Percentiles rank a stretch among this genome's conserved stretches.
These are phyloP conservation scores for Fraxinus albicans DNA, from an alignment of 305 asterid genomes.

Conservation along the genomic window DNA sequence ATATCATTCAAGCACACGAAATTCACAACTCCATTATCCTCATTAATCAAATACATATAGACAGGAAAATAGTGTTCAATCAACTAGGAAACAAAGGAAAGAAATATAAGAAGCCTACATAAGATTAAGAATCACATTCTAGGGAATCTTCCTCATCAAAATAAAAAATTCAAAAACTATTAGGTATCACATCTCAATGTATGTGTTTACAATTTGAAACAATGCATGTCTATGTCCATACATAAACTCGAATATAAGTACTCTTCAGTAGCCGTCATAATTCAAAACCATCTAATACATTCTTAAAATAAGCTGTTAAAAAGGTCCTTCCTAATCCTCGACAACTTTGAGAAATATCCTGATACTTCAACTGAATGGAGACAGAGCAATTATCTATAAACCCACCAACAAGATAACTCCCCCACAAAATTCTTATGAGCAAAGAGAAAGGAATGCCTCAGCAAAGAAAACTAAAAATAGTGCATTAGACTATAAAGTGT, in stretches of 20 bases:
- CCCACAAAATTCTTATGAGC: background rate
- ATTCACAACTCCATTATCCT: conserved; percentile 9
- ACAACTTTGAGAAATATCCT: background rate
- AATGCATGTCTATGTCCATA: background rate
- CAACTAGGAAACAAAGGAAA: background rate
- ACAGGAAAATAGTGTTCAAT: background rate
- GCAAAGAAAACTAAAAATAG: background rate
- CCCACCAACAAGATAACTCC: conserved; percentile 9
- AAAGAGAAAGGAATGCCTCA: background rate
- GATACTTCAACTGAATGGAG: background rate
- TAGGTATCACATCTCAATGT: background rate
- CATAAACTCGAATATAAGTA: background rate
- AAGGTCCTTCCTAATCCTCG: background rate
- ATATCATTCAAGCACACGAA: background rate
- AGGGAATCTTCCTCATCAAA: background rate
- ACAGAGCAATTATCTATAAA: background rate
- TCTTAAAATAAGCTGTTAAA: background rate
- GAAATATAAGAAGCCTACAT: background rate
- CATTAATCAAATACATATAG: background rate
- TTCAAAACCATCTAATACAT: background rate
- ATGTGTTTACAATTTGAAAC: background rate
- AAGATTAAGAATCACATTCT: conserved; percentile 2
- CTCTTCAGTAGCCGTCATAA: background rate
- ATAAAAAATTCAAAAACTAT: background rate
- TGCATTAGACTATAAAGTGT: background rate